Base-by-base conservation (phyloP, 2,329 filamentous ascomycete genomes). In the Epichloe coenophiala region DNA sequence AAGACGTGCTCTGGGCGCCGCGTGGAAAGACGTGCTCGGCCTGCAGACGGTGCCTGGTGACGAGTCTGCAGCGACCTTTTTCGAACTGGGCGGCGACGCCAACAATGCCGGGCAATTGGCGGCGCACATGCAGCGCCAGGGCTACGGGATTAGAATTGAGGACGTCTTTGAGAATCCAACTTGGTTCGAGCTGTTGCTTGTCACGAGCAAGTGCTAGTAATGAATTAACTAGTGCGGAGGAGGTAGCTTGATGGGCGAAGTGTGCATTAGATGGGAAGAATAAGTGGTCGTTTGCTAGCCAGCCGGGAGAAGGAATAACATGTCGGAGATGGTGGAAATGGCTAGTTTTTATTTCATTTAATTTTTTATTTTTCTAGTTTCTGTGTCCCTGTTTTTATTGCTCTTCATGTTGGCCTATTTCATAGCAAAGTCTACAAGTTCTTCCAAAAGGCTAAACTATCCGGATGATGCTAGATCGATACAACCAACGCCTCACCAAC, bases 41-140 rank as follows among this genome's bases (percentile, higher is more conserved):
- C 6, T 45, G 21, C 15, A 19, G 12, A 45, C 21, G 15, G n/a
- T 35, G n/a, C 48, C 42, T 23, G 8, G 23, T 11, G 33, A 49
- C 11, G 41, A 45, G 3, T 35, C 33, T 33, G 17, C 9, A 2
- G 12, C n/a, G 21, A 38, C 41, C 5, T 45, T 49, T 31, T 49
- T 49, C 5, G 48, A 49, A 19, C 15, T 40, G 4, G 48, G 41
- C 5, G 48, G 48, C 12, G 48, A 49, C 36, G 48, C 41, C 3
- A 8, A 39, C 36, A 49, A 49, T 21, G 48, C 48, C 42, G 48
- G 41, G 8, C 41, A 49, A 6, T 37, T 45, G 35, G 48, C 48
- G 4, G 48, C 41, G 11, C 48, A 49, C 4, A 45, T 49, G 41
- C 48, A 45, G 31, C 17, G 48, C 23, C 48, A 17, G 21, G 42